Evolutionary conservation across 2,329 filamentous ascomycete genomes (phyloP).

Genomic region (Hypoxylon sp.): DNA sequence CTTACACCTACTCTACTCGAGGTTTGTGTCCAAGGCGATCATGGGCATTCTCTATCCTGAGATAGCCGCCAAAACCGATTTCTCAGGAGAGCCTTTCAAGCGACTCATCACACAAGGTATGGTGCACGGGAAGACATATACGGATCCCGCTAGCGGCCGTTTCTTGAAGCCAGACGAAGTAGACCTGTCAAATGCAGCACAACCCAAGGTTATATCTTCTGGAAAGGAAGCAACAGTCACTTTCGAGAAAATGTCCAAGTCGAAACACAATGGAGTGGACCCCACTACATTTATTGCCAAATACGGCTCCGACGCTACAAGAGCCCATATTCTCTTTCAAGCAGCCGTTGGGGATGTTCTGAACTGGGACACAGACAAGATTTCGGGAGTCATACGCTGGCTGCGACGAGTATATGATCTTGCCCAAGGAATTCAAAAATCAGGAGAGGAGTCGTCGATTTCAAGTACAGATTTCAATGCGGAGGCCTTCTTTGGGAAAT

Average conservation of each 20-base stretch:
- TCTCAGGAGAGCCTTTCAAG: conserved; percentile 73
- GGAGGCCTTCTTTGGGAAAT: conserved; percentile 50
- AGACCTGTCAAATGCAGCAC: conserved; percentile 63
- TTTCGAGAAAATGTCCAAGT: conserved; percentile 95
- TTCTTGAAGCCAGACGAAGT: conserved; percentile 82
- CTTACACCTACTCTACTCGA: conserved; percentile 84
- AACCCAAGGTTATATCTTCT: conserved; percentile 69
- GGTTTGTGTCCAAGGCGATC: conserved; percentile 90
- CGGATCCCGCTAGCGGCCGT: conserved; percentile 75
- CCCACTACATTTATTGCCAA: conserved; percentile 74
- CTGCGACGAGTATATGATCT: conserved; percentile 71
- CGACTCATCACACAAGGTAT: conserved; percentile 88
- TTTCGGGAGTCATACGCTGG: conserved; percentile 84
- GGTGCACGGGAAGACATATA: conserved; percentile 88
- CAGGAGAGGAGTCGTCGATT: conserved; percentile 16
- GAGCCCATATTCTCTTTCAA: conserved; percentile 89
- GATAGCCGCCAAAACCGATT: conserved; percentile 41
- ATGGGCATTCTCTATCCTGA: conserved; percentile 61
- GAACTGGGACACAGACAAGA: conserved; percentile 87
- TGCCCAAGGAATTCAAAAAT: conserved; percentile 47
- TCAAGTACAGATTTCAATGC: conserved; percentile 33
- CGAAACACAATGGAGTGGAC: conserved; percentile 90
- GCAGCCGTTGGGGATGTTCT: conserved; percentile 84
- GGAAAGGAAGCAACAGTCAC: conserved; percentile 66
- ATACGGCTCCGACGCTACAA: conserved; percentile 83